Base-by-base conservation (phyloP, 2,329 filamentous ascomycete species). In the Diplocarpon mali region DNA sequence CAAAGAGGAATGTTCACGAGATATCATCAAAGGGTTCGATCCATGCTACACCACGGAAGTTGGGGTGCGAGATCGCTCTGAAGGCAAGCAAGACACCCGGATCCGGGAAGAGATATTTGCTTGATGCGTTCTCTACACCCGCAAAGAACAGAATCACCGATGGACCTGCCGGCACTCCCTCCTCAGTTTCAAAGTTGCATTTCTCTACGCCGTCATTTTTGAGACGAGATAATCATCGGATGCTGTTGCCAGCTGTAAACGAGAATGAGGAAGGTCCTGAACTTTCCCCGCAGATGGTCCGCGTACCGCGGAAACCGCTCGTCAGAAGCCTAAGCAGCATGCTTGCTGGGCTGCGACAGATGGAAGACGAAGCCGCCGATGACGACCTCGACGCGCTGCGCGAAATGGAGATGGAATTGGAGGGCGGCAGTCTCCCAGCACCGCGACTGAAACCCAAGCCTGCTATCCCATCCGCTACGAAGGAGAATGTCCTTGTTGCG, bases 191-290 rank as follows among this genome's bases (percentile, higher is more conserved):
- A 4, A 76, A 74, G 45, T 65, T 76, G 11, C 68, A 75, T 37
- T 79, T 85, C 53, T 71, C 75, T 5, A 90, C 85, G 1, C 85
- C 85, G 0, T 72, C 81, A 0, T 89, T 89, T 57, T 64, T 90
- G 10, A 66, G 77, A 14, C 66, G 79, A 48, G 67, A 68, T 45
- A 66, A 58, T 40, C 54, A 67, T 61, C 42, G 60, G 43, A 46
- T 61, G 2, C 61, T 68, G 1, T 61, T 80, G 38, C 67, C 72
- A 0, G 62, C 69, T 1, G 67, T 81, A 1, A 68, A 75, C 48
- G 79, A 84, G 54, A 72, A 76, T 46, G 69, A 65, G 24, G 61
- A 70, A 41, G 71, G 71, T 46, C 61, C 65, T n/a, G 66, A 64
- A 2, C 66, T 71, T 0, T 65, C 67, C 2, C 74, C 73, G 1